Conservation (phyloP, 345 rosid species). For the Abelmoschus esculentus region DNA sequence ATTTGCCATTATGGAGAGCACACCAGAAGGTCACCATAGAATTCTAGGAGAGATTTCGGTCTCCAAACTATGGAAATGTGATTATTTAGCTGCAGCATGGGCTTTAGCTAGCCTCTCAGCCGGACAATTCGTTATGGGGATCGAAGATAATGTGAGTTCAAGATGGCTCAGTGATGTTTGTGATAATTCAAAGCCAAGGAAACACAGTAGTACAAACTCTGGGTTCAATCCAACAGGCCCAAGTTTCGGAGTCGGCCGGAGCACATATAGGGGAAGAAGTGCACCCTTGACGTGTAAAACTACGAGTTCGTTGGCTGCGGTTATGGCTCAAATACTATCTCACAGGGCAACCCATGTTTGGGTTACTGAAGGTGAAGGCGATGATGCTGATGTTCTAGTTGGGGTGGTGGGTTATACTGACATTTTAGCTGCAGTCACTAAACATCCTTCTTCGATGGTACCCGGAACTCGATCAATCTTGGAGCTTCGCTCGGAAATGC, state of each 20-base stretch:
- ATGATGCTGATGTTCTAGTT: conserved; percentile 72
- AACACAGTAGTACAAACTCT: conserved; percentile 77
- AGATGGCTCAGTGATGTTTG: conserved; percentile 50
- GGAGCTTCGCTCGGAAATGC: neutral
- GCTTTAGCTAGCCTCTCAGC: conserved; percentile 81
- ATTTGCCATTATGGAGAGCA: conserved; percentile 61
- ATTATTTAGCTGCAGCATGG: conserved; percentile 93
- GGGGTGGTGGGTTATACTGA: conserved; percentile 38
- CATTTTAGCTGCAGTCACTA: neutral
- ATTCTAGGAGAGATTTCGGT: conserved; percentile 94
- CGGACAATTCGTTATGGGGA: conserved; percentile 94
- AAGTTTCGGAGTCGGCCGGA: conserved; percentile 51
- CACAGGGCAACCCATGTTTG: conserved; percentile 93
- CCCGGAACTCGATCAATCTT: neutral
- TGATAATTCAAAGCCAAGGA: conserved; percentile 55
- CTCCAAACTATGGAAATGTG: conserved; percentile 91
- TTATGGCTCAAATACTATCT: conserved; percentile 97
- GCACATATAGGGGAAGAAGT: conserved; percentile 90
- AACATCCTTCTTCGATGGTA: neutral
- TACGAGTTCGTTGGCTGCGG: conserved; percentile 84
- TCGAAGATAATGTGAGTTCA: conserved; percentile 63
- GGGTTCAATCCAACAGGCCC: conserved; percentile 68
- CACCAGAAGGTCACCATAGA: conserved; percentile 48
- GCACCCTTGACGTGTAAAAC: conserved; percentile 82
- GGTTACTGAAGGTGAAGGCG: conserved; percentile 68